phyloP scores from a whole-genome alignment of 2,329 filamentous ascomycete species.

The Cryphonectria japonica region DNA sequence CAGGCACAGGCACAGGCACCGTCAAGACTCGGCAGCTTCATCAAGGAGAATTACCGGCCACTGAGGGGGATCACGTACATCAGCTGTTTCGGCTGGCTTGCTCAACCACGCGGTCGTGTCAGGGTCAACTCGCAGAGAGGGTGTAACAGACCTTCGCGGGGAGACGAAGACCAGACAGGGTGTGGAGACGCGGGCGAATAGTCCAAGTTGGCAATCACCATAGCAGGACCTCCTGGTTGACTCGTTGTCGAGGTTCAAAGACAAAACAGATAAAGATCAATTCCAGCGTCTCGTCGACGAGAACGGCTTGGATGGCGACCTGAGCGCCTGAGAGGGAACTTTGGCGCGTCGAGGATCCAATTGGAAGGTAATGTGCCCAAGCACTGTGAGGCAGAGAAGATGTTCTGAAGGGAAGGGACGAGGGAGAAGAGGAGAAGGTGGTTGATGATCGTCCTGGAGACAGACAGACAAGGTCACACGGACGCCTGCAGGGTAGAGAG shows the following conservation, averaged over 20 bases:
- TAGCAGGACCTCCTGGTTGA: neutral
- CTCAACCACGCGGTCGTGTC: slow-evolving; percentile 36
- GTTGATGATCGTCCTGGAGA: neutral
- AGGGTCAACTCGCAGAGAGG: slow-evolving; percentile 24
- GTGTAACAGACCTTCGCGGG: slow-evolving; percentile 25
- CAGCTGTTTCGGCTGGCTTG: slow-evolving; percentile 46
- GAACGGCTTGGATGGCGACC: slow-evolving; percentile 7
- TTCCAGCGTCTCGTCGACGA: slow-evolving; percentile 22
- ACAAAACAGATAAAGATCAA: neutral
- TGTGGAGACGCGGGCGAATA: slow-evolving; percentile 18
- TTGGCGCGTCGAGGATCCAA: slow-evolving; percentile 1
- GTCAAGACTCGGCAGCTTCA: slow-evolving; percentile 35
- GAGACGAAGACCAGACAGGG: slow-evolving; percentile 18
- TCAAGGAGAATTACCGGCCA: slow-evolving; percentile 27
- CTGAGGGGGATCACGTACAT: slow-evolving; percentile 45
- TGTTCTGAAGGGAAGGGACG: neutral
- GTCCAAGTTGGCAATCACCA: neutral
- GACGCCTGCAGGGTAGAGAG: neutral
- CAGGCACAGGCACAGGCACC: slow-evolving; percentile 31
- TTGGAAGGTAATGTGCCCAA: neutral
- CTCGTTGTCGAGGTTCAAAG: neutral
- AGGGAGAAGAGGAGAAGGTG: neutral
- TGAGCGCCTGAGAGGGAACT: neutral
- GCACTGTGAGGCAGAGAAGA: neutral
- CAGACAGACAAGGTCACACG: neutral